phyloP scores from a whole-genome alignment of 352 stramenopile genomes.

The Thraustochytrium sp. region DNA sequence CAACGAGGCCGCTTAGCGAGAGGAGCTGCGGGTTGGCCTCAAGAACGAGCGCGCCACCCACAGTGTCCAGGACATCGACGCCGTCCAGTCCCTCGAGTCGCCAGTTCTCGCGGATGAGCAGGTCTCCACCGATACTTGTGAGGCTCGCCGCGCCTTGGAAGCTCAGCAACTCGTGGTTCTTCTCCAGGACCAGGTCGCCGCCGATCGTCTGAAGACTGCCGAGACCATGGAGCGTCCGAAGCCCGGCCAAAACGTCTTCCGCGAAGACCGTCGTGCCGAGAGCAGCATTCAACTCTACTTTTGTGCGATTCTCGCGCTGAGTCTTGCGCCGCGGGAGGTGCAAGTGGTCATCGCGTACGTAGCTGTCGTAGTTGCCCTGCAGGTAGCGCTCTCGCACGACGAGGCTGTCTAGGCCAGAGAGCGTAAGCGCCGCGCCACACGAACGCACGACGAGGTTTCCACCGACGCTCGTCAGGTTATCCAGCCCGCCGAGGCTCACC shows the following conservation, averaged over 20 bases:
- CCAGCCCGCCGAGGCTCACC: constrained; percentile 16
- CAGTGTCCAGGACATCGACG: neutral
- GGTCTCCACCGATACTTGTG: neutral
- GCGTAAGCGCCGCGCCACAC: neutral
- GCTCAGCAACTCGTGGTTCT: neutral
- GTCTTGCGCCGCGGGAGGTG: neutral
- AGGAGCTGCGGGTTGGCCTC: neutral
- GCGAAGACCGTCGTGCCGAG: neutral
- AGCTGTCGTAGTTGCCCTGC: neutral
- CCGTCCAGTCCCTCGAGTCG: neutral
- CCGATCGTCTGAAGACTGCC: neutral
- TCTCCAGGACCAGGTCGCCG: neutral
- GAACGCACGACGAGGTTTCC: neutral
- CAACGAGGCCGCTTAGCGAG: neutral
- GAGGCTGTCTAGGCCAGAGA: neutral
- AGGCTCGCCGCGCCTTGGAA: neutral
- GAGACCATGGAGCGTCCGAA: neutral
- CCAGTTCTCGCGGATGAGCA: neutral
- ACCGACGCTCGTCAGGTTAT: constrained; percentile 1
- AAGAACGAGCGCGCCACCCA: neutral
- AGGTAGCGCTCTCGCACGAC: neutral
- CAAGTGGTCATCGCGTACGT: neutral
- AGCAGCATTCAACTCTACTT: neutral
- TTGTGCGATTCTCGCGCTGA: neutral
- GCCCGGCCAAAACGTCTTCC: neutral